Conservation (phyloP, 2,329 filamentous ascomycete genomes). For the Colletotrichum caudatum region DNA sequence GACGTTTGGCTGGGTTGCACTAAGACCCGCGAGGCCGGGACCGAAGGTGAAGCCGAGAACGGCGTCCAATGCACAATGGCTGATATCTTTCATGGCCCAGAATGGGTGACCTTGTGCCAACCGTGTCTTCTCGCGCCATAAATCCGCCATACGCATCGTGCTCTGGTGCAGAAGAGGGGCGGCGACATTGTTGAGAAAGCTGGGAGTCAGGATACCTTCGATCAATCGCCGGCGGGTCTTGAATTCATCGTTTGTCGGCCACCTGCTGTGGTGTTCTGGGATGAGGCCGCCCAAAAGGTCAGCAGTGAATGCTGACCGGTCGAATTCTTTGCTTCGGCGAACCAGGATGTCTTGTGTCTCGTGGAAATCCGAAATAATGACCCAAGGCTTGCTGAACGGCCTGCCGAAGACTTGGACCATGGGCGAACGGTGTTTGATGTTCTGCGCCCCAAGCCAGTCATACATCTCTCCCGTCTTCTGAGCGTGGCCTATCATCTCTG, state of each 20-base stretch:
- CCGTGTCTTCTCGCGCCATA: conserved; percentile 51
- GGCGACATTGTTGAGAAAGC: conserved; percentile 48
- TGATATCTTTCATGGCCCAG: conserved; percentile 47
- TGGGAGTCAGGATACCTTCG: conserved; percentile 52
- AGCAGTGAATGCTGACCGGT: conserved; percentile 45
- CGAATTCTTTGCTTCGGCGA: conserved; percentile 50
- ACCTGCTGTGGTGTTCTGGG: conserved; percentile 50
- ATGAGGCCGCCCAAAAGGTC: conserved; percentile 43
- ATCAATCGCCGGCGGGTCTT: conserved; percentile 51
- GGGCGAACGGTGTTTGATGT: conserved; percentile 45
- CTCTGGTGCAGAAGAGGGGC: conserved; percentile 45
- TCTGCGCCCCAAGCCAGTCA: conserved; percentile 47
- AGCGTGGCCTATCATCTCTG: conserved; percentile 18
- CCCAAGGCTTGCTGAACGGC: conserved; percentile 48
- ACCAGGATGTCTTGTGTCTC: conserved; percentile 51
- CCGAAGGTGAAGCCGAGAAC: conserved; percentile 50
- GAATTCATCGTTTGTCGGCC: conserved; percentile 49
- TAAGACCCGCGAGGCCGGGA: conserved; percentile 21
- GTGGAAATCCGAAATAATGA: conserved; percentile 51
- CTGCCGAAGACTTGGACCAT: conserved; percentile 52
- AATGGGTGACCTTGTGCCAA: conserved; percentile 50
- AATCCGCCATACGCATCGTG: conserved; percentile 48
- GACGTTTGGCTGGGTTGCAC: conserved; percentile 29
- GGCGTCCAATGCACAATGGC: conserved; percentile 48
- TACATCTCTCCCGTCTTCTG: conserved; percentile 29